These are phyloP conservation scores for Entoloma clypeatum DNA, from an alignment of 1,284 basidiomycete genomes.

Conservation along the genomic window DNA sequence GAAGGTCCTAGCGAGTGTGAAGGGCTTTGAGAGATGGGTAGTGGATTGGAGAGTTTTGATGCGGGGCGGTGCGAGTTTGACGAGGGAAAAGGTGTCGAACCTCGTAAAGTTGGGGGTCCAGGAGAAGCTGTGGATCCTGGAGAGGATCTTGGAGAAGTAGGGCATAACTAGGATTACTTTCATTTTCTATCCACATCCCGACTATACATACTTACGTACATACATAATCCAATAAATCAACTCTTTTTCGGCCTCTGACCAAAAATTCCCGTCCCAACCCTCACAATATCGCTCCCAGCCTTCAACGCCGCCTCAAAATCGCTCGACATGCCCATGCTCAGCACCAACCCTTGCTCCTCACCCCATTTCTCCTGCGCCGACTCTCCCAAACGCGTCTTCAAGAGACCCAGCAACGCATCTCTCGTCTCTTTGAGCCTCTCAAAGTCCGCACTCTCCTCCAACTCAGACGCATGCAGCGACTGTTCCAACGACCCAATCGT, in stretches of 20 bases:
- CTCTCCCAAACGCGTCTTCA: slow-evolving; percentile 35
- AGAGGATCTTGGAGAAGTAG: too few species aligned
- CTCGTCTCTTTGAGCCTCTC: slow-evolving; percentile 64
- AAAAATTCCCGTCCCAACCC: slow-evolving; percentile 93
- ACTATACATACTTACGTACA: too few species aligned
- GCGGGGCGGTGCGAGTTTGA: slow-evolving; percentile 10
- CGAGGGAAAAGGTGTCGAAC: slow-evolving; percentile 17
- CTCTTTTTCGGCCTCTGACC: slow-evolving; percentile 63
- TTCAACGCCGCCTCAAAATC: slow-evolving; percentile 88
- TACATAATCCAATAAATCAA: slow-evolving; percentile 3
- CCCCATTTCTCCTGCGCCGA: slow-evolving; percentile 43
- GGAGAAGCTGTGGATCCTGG: slow-evolving; percentile 53
- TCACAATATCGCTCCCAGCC: slow-evolving; percentile 83
- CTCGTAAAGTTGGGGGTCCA: slow-evolving; percentile 40
- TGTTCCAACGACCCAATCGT: slow-evolving; percentile 87
- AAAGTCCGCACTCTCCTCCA: slow-evolving; percentile 83
- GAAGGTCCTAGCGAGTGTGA: slow-evolving; percentile 40
- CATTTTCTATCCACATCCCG: too few species aligned
- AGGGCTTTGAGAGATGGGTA: slow-evolving; percentile 48
- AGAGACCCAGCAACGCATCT: slow-evolving; percentile 46
- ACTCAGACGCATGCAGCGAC: slow-evolving; percentile 55
- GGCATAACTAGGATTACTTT: too few species aligned
- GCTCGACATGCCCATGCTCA: slow-evolving; percentile 99
- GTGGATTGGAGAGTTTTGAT: slow-evolving; percentile 25
- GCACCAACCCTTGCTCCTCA: slow-evolving; percentile 55